phyloP scores from a whole-genome alignment of 768 basidiomycete species.

The Psilocybe cyanescens region DNA sequence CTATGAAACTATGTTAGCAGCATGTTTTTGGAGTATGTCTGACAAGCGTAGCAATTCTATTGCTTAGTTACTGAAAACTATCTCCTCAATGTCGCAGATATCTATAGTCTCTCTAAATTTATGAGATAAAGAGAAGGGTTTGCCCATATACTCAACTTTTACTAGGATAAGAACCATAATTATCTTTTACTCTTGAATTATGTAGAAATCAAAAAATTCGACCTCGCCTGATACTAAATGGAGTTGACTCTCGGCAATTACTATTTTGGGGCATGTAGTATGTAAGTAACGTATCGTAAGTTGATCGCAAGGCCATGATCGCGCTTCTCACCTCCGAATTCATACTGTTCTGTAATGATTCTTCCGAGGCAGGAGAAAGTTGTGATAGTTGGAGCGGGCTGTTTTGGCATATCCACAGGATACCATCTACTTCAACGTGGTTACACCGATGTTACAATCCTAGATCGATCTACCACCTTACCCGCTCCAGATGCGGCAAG shows the following conservation, averaged over 20 bases:
- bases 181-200: too few species aligned
- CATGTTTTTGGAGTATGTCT: too few species aligned
- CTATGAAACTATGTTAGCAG: too few species aligned
- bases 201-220: too few species aligned
- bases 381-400: constrained; percentile 80
- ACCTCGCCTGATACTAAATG: not conserved
- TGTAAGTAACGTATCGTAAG: not conserved
- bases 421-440: constrained; percentile 74
- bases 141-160: too few species aligned
- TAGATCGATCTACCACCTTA: constrained; percentile 70
- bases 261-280: not conserved
- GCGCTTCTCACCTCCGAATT: not conserved
- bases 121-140: too few species aligned
- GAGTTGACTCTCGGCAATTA: not conserved
- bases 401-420: constrained; percentile 89
- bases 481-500: constrained; percentile 86
- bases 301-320: not conserved
- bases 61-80: too few species aligned
- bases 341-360: constrained; percentile 23
- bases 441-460: constrained; percentile 70
- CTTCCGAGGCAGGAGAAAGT: constrained; percentile 39
- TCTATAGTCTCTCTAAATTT: too few species aligned
- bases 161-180: too few species aligned
- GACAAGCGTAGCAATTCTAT: too few species aligned
- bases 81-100: too few species aligned